Evolutionary conservation across 176 grass and related monocot species (phyloP).

Genomic region (Zoysia japonica): DNA sequence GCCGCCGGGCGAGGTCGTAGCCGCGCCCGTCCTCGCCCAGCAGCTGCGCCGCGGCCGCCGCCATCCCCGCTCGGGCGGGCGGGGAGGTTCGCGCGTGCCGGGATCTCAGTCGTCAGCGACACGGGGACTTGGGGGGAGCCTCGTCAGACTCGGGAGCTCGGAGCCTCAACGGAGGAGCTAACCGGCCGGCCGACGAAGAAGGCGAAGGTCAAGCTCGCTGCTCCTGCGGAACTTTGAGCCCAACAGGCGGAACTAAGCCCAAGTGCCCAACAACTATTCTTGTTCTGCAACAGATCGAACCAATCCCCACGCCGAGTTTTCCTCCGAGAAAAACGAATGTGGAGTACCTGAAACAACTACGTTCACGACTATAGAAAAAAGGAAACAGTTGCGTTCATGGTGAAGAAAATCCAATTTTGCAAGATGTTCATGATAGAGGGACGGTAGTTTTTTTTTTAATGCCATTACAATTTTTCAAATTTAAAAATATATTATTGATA

Average conservation of each 20-base stretch:
- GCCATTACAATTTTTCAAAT: too few species aligned
- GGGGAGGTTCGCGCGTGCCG: neutral
- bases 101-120: conserved; percentile 35
- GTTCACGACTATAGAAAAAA: too few species aligned
- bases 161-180: neutral
- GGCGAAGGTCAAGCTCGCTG: neutral
- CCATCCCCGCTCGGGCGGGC: conserved; percentile 4
- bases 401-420: too few species aligned
- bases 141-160: neutral
- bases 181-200: neutral
- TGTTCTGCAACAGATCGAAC: too few species aligned
- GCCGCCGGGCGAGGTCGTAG: conserved; percentile 78
- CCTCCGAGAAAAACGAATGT: too few species aligned
- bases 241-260: conserved; percentile 8
- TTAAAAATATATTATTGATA: too few species aligned
- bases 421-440: too few species aligned
- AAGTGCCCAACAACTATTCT: neutral
- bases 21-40: conserved; percentile 63
- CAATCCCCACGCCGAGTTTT: too few species aligned
- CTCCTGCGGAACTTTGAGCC: neutral
- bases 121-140: neutral
- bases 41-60: conserved; percentile 55
- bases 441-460: too few species aligned
- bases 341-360: too few species aligned
- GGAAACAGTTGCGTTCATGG: too few species aligned